phyloP scores from a whole-genome alignment of 306 rosid species.

The Prunus padus region DNA sequence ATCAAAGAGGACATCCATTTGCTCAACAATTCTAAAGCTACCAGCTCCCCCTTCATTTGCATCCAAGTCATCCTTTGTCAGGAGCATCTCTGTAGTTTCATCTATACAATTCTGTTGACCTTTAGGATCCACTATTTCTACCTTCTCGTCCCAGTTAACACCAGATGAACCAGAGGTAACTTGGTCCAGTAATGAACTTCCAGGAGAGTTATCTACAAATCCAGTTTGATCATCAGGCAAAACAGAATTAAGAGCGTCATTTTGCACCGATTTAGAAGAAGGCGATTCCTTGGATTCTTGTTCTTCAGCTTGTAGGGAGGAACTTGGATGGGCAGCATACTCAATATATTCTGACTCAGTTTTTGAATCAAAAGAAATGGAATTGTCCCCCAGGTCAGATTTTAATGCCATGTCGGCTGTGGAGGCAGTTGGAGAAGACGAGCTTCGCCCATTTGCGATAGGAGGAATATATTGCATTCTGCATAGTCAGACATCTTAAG shows the following conservation, averaged over 20 bases:
- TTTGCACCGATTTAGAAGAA: conserved; percentile 42
- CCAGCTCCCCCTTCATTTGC: conserved; percentile 32
- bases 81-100: conserved; percentile 40
- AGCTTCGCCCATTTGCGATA: conserved; percentile 26
- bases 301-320: conserved; percentile 46
- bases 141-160: conserved; percentile 93
- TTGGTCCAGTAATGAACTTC: conserved; percentile 49
- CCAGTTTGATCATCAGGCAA: conserved; percentile 35
- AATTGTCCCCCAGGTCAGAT: conserved; percentile 41
- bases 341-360: conserved; percentile 63
- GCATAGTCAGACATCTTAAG: conserved; percentile 37
- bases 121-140: conserved; percentile 66
- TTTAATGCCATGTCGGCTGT: conserved; percentile 27
- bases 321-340: conserved; percentile 59
- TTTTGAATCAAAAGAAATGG: conserved; percentile 70
- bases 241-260: conserved; percentile 40
- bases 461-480: conserved; percentile 43
- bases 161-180: conserved; percentile 60
- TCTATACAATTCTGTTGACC: conserved; percentile 39
- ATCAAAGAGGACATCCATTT: conserved; percentile 33
- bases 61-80: conserved; percentile 35
- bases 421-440: conserved; percentile 43
- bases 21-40: conserved; percentile 39
- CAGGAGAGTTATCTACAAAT: conserved; percentile 41
- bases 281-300: conserved; percentile 52